Evolutionary conservation across 2,329 filamentous ascomycete genomes (phyloP).

Genomic region (Stylonectria norvegica): DNA sequence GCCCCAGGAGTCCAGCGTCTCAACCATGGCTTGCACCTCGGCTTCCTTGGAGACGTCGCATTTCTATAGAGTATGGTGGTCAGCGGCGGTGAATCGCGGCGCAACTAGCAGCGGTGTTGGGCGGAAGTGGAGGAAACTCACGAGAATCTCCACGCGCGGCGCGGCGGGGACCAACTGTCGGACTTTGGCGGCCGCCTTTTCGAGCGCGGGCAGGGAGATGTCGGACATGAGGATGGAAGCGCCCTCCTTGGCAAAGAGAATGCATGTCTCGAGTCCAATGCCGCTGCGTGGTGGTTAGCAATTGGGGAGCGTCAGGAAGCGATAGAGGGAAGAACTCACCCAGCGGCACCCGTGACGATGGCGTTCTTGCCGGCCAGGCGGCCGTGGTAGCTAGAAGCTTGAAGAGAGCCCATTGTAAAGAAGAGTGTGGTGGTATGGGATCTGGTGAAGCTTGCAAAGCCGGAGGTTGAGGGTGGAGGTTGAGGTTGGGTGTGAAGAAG

Average conservation of each 20-base stretch:
- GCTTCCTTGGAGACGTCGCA: constrained; percentile 83
- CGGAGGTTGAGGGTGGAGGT: neutral
- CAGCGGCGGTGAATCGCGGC: neutral
- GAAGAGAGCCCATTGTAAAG: constrained; percentile 13
- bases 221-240: constrained; percentile 83
- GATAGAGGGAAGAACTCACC: constrained; percentile 53
- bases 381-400: constrained; percentile 37
- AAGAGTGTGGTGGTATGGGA: constrained; percentile 13
- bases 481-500: neutral
- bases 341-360: constrained; percentile 79
- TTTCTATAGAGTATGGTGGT: constrained; percentile 22
- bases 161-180: constrained; percentile 65
- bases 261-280: constrained; percentile 87
- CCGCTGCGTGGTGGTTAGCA: constrained; percentile 52
- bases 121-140: constrained; percentile 27
- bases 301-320: neutral
- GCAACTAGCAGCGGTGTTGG: neutral
- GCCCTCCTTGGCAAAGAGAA: constrained; percentile 86
- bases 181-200: constrained; percentile 72
- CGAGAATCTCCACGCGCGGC: constrained; percentile 57
- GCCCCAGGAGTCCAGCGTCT: constrained; percentile 76
- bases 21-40: constrained; percentile 71
- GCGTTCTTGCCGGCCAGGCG: constrained; percentile 60
- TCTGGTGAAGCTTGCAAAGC: neutral
- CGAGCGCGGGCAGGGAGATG: constrained; percentile 74